Conservation (phyloP, 148 eudicot genomes). For the Cornus controversa region DNA sequence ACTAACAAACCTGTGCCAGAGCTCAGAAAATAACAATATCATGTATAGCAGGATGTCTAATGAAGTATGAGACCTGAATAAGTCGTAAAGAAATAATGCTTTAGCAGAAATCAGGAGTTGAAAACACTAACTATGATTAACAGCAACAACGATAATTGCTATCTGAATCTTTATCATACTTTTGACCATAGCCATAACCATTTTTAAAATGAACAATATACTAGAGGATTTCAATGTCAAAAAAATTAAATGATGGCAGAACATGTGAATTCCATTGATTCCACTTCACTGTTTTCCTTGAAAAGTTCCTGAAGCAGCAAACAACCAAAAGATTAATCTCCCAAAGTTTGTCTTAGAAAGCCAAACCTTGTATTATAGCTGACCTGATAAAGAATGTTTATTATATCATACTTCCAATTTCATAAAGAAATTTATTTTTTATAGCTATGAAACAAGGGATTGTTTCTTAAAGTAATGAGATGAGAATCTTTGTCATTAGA, state of each 20-base stretch:
- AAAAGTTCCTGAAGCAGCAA: neutral
- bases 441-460: too few relatives aligned
- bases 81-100: neutral
- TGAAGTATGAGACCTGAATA: slow-evolving; percentile 15
- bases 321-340: neutral
- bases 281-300: neutral
- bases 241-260: neutral
- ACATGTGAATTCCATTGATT: neutral
- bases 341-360: neutral
- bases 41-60: slow-evolving; percentile 12
- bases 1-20: slow-evolving; percentile 8
- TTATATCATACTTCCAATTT: neutral
- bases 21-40: slow-evolving; percentile 20
- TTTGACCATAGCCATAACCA: neutral
- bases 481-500: too few relatives aligned
- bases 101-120: neutral
- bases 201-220: neutral
- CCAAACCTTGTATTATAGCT: neutral
- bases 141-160: neutral
- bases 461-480: too few relatives aligned
- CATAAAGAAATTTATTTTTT: neutral
- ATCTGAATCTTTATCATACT: neutral
- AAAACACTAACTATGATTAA: too few relatives aligned
- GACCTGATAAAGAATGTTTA: neutral
- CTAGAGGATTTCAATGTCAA: neutral